These are phyloP conservation scores for Uncinocarpus reesii DNA, from an alignment of 2,329 filamentous ascomycete genomes.

Conservation along the genomic window DNA sequence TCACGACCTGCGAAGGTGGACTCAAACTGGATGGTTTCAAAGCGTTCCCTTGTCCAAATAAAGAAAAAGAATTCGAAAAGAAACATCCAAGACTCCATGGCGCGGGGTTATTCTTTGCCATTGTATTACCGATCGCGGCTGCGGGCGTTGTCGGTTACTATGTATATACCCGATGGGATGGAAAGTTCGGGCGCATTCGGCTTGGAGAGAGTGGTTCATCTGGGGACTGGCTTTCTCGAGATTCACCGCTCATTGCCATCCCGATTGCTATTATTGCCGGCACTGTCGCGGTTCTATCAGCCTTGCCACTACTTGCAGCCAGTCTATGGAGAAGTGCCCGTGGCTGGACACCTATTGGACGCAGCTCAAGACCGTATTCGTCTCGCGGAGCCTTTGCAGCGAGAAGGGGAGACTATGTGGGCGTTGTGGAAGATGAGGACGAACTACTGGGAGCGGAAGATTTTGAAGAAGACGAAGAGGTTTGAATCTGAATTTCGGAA, in stretches of 20 bases:
- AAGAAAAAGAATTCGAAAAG: slow-evolving; percentile 72
- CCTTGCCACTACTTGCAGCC: slow-evolving; percentile 59
- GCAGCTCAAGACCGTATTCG: slow-evolving; percentile 60
- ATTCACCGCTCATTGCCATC: slow-evolving; percentile 68
- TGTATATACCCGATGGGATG: slow-evolving; percentile 72
- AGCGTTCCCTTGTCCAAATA: slow-evolving; percentile 58
- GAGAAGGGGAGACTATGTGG: slow-evolving; percentile 73
- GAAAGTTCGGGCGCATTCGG: slow-evolving; percentile 84
- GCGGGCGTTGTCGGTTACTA: slow-evolving; percentile 71
- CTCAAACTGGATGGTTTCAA: slow-evolving; percentile 59
- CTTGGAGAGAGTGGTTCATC: slow-evolving; percentile 55
- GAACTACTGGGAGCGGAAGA: slow-evolving; percentile 79
- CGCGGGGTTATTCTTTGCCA: slow-evolving; percentile 71
- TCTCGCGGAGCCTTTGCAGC: slow-evolving; percentile 82
- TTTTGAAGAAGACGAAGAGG: slow-evolving; percentile 69
- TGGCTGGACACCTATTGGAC: slow-evolving; percentile 36
- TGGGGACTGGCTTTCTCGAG: slow-evolving; percentile 49
- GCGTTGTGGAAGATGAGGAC: slow-evolving; percentile 87
- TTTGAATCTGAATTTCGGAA: slow-evolving; percentile 9
- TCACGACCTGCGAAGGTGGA: slow-evolving; percentile 76
- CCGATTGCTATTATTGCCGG: slow-evolving; percentile 73
- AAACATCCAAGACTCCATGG: slow-evolving; percentile 57
- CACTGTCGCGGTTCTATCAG: slow-evolving; percentile 62
- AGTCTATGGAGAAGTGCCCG: slow-evolving; percentile 61
- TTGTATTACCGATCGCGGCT: slow-evolving; percentile 61